These are phyloP conservation scores for Trichoderma asperelloides DNA, from an alignment of 495 filamentous ascomycete species.

Conservation along the genomic window DNA sequence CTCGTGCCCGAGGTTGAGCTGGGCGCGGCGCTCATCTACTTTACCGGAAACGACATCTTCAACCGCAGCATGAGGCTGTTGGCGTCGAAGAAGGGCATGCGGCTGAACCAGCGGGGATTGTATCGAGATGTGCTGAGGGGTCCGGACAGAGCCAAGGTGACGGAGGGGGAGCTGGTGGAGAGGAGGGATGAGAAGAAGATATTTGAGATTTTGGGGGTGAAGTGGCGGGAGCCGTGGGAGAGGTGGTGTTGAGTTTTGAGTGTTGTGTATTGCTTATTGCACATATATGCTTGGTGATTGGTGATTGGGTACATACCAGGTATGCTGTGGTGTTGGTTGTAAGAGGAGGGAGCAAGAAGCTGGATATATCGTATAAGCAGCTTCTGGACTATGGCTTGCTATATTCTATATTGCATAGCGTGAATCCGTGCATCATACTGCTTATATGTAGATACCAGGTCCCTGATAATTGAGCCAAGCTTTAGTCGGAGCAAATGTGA, in stretches of 20 bases:
- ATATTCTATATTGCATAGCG: no score
- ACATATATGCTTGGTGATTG: no score
- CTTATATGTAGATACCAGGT: no score
- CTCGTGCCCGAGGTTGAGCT: slow-evolving; percentile 74
- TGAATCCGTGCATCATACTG: no score
- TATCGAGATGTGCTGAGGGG: slow-evolving; percentile 67
- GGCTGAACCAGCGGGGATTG: slow-evolving; percentile 77
- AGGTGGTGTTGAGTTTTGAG: slow-evolving; percentile 54
- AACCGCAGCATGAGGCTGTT: slow-evolving; percentile 81
- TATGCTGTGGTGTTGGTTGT: no score
- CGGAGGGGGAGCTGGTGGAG: slow-evolving; percentile 66
- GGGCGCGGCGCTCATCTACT: slow-evolving; percentile 88
- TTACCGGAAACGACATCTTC: slow-evolving; percentile 95
- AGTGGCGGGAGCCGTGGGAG: slow-evolving; percentile 77
- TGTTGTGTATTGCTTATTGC: no score
- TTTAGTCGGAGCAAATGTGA: no score
- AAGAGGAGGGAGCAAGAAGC: no score
- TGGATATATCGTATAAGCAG: no score
- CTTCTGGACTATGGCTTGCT: no score
- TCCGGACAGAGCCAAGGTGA: slow-evolving; percentile 50
- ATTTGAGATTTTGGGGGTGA: slow-evolving; percentile 77
- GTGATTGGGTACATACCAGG: no score
- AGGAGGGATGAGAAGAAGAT: slow-evolving; percentile 72
- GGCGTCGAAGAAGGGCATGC: slow-evolving; percentile 75
- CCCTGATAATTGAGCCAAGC: no score